Conservation (phyloP, 1,139 yeast genomes). For the Debaryomyces coudertii region DNA sequence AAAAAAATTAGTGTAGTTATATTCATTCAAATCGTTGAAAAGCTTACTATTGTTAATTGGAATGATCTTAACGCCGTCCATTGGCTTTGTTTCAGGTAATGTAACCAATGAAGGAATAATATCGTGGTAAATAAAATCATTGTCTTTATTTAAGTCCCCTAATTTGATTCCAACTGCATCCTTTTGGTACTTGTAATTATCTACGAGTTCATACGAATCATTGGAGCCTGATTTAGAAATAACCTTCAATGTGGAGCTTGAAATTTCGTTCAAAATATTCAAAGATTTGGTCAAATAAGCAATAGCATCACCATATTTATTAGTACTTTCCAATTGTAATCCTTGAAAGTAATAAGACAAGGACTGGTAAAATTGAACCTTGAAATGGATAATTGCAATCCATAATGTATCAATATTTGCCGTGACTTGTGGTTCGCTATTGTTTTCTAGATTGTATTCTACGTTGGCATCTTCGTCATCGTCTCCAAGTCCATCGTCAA, state of each 20-base stretch:
- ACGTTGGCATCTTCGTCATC: conserved; percentile 20
- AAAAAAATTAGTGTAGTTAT: conserved; percentile 61
- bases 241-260: conserved; percentile 27
- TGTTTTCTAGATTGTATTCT: conserved; percentile 16
- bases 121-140: conserved; percentile 87
- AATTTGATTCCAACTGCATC: conserved; percentile 51
- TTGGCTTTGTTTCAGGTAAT: conserved; percentile 62
- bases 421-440: conserved; percentile 43
- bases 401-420: conserved; percentile 53
- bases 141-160: conserved; percentile 67
- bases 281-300: conserved; percentile 63
- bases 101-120: conserved; percentile 63
- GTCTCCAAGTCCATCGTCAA: conserved; percentile 13
- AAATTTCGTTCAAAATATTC: conserved; percentile 35
- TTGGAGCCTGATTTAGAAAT: conserved; percentile 31
- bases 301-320: conserved; percentile 76
- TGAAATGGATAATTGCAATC: conserved; percentile 49
- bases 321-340: conserved; percentile 47
- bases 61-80: conserved; percentile 76
- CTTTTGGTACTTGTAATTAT: conserved; percentile 47
- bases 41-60: conserved; percentile 45
- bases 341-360: conserved; percentile 58
- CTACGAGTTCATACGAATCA: conserved; percentile 43
- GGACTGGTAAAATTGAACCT: conserved; percentile 47
- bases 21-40: conserved; percentile 51